A percentile compares a stretch with the other conserved stretches of the same genome.
Evolutionary conservation across 176 grass and related monocot genomes (phyloP).

Genomic region (Puccinellia tenuiflora): DNA sequence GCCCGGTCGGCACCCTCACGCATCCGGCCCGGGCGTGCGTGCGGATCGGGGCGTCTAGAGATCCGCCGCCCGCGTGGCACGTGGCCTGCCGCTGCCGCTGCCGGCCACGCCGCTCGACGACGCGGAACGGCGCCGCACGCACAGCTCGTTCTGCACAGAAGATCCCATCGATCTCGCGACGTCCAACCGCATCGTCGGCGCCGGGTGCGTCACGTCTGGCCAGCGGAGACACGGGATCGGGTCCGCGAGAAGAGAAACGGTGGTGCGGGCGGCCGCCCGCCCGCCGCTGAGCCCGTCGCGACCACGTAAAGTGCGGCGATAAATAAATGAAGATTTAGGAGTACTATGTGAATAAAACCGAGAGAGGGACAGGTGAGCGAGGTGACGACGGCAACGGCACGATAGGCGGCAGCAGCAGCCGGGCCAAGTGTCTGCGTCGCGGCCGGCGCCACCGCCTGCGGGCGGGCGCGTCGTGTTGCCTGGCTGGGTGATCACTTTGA

Average conservation of each 20-base stretch:
- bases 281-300: constrained; percentile 27
- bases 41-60: background rate
- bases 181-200: constrained; percentile 42
- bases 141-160: too few relatives aligned
- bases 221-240: background rate
- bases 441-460: background rate
- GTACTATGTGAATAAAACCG: too few relatives aligned
- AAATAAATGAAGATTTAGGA: background rate
- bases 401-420: background rate
- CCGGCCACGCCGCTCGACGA: constrained; percentile 9
- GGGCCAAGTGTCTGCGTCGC: constrained; percentile 39
- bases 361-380: constrained; percentile 8
- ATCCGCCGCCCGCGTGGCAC: constrained; percentile 40
- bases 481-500: too few relatives aligned
- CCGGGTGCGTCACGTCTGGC: constrained; percentile 14
- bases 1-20: constrained; percentile 33
- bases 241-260: constrained; percentile 18
- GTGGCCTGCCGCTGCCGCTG: constrained; percentile 5
- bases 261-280: background rate
- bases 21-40: constrained; percentile 5
- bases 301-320: constrained; percentile 44
- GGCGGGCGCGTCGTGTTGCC: background rate
- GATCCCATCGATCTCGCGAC: too few relatives aligned
- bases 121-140: background rate
- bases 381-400: constrained; percentile 6